phyloP scores from a whole-genome alignment of 2,329 filamentous ascomycete genomes.

The Neopestalotiopsis clavispora region DNA sequence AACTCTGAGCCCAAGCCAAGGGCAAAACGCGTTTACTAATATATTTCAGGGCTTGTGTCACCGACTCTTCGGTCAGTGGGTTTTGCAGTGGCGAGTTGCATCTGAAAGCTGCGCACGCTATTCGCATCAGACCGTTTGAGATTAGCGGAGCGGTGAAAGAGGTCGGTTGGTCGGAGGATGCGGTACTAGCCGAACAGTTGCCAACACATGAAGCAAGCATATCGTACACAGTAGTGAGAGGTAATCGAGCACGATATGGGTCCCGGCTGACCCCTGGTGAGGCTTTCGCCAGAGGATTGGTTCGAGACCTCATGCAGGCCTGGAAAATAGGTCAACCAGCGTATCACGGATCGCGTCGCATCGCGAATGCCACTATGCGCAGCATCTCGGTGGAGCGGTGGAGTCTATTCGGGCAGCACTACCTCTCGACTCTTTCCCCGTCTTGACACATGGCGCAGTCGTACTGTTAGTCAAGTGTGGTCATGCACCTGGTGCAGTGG shows the following conservation, averaged over 20 bases:
- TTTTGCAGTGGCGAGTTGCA: neutral
- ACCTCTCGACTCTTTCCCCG: neutral
- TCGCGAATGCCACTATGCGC: constrained; percentile 3
- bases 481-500: neutral
- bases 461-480: neutral
- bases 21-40: neutral
- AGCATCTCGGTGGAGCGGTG: constrained; percentile 16
- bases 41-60: neutral
- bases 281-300: constrained; percentile 12
- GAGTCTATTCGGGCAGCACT: constrained; percentile 14
- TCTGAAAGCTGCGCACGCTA: neutral
- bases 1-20: neutral
- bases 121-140: constrained; percentile 12
- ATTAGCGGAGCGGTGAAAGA: constrained; percentile 15
- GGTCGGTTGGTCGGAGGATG: neutral
- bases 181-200: constrained; percentile 3
- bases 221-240: neutral
- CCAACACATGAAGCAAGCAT: neutral
- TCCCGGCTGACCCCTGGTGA: neutral
- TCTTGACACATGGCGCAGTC: constrained; percentile 14
- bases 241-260: neutral
- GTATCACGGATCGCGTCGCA: constrained; percentile 11
- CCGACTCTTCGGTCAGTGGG: neutral
- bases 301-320: neutral
- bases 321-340: constrained; percentile 1